phyloP scores from a whole-genome alignment of 2,329 filamentous ascomycete species.

The Zelopaecilomyces penicillatus region DNA sequence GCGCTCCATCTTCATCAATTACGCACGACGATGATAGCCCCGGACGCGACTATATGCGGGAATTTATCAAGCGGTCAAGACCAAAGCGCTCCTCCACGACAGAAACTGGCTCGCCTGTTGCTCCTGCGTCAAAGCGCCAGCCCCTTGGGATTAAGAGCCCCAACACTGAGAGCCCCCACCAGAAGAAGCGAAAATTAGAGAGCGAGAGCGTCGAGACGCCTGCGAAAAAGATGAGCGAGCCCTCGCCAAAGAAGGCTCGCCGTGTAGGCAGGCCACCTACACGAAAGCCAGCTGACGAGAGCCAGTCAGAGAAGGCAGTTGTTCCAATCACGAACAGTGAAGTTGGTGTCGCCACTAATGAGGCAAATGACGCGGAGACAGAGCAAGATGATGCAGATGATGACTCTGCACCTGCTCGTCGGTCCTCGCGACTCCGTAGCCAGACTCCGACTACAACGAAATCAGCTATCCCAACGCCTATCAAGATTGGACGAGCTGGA shows the following conservation, averaged over 20 bases:
- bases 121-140: slow-evolving; percentile 16
- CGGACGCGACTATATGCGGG: slow-evolving; percentile 25
- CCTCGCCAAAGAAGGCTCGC: slow-evolving; percentile 17
- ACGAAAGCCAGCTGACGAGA: not conserved
- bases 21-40: slow-evolving; percentile 23
- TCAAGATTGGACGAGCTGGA: slow-evolving; percentile 21
- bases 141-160: slow-evolving; percentile 27
- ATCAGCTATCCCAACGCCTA: slow-evolving; percentile 27
- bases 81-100: slow-evolving; percentile 20
- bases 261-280: slow-evolving; percentile 10
- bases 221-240: slow-evolving; percentile 13
- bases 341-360: slow-evolving; percentile 1
- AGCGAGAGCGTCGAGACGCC: slow-evolving; percentile 14
- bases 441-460: slow-evolving; percentile 15
- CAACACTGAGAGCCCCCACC: slow-evolving; percentile 25
- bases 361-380: slow-evolving; percentile 2
- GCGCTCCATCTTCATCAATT: not conserved
- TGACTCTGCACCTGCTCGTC: slow-evolving; percentile 15
- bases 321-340: slow-evolving; percentile 1
- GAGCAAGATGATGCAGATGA: slow-evolving; percentile 2
- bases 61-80: slow-evolving; percentile 27
- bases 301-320: slow-evolving; percentile 13
- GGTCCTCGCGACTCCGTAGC: slow-evolving; percentile 25
- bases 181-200: slow-evolving; percentile 24
- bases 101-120: slow-evolving; percentile 23